Percentiles rank a stretch among this genome's conserved stretches.
phyloP scores from a whole-genome alignment of 75 land plant species.

The Ceratopteris richardii region DNA sequence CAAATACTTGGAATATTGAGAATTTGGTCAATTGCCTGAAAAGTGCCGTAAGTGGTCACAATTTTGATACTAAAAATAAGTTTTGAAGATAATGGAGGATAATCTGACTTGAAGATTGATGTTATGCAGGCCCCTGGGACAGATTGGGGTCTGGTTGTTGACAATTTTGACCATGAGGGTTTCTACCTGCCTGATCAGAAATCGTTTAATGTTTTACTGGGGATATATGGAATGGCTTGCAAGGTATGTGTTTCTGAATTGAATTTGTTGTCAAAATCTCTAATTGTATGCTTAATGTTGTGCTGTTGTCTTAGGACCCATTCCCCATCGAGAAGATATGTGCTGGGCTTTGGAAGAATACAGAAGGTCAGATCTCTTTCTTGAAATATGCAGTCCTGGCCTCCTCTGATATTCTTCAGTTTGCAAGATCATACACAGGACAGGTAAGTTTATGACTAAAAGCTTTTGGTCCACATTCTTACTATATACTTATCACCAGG shows the following conservation, averaged over 20 bases:
- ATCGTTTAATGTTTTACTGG: conserved; percentile 63
- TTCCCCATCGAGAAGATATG: conserved; percentile 77
- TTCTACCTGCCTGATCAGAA: conserved; percentile 68
- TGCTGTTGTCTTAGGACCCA: conserved; percentile 46
- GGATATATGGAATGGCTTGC: conserved; percentile 51
- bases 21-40: conserved; percentile 68
- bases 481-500: too few species aligned
- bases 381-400: conserved; percentile 67
- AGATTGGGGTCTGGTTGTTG: conserved; percentile 63
- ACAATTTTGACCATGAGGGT: conserved; percentile 81
- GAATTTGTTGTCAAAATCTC: too few species aligned
- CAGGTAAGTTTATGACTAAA: background rate
- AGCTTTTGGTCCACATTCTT: background rate
- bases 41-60: conserved; percentile 51
- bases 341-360: conserved; percentile 78
- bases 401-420: conserved; percentile 71
- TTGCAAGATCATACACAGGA: conserved; percentile 25
- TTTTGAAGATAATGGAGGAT: background rate
- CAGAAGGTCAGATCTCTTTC: conserved; percentile 88
- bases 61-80: background rate
- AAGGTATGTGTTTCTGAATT: conserved; percentile 35
- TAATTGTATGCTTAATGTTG: background rate
- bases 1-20: conserved; percentile 70
- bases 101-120: background rate
- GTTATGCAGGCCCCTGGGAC: conserved; percentile 62